Conservation (phyloP, 2,329 filamentous ascomycete genomes). For the Nothophaeocryptopus gaeumannii region DNA sequence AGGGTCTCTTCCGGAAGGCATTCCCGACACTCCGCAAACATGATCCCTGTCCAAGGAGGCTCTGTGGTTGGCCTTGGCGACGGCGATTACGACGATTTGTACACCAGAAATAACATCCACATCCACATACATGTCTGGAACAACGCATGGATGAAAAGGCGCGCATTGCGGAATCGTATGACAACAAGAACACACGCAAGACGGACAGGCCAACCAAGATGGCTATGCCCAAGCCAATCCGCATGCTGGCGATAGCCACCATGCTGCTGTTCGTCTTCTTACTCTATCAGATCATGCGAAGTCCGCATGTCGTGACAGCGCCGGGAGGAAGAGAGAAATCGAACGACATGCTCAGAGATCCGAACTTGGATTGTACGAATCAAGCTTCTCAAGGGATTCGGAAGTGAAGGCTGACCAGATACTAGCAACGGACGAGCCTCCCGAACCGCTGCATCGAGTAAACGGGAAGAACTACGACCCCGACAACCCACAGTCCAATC, state of each 20-base stretch:
- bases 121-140: no score
- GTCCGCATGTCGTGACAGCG: slow-evolving; percentile 45
- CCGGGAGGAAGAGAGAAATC: slow-evolving; percentile 40
- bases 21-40: no score
- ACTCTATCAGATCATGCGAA: slow-evolving; percentile 69
- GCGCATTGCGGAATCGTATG: no score
- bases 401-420: not conserved
- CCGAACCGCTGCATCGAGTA: slow-evolving; percentile 69
- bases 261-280: slow-evolving; percentile 75
- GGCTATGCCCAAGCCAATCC: slow-evolving; percentile 78
- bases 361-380: slow-evolving; percentile 77
- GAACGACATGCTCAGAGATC: slow-evolving; percentile 70
- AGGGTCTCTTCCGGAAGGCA: no score
- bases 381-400: not conserved
- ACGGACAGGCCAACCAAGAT: slow-evolving; percentile 50
- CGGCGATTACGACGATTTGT: no score
- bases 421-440: slow-evolving; percentile 68
- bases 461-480: slow-evolving; percentile 71
- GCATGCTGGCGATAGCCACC: slow-evolving; percentile 70
- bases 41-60: no score
- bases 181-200: slow-evolving; percentile 15
- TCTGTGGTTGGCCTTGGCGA: no score
- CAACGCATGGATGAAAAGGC: no score
- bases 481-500: slow-evolving; percentile 69
- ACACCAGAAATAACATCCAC: no score